These are phyloP conservation scores for Chlorella variabilis DNA, from an alignment of 163 green algal species.

Conservation along the genomic window DNA sequence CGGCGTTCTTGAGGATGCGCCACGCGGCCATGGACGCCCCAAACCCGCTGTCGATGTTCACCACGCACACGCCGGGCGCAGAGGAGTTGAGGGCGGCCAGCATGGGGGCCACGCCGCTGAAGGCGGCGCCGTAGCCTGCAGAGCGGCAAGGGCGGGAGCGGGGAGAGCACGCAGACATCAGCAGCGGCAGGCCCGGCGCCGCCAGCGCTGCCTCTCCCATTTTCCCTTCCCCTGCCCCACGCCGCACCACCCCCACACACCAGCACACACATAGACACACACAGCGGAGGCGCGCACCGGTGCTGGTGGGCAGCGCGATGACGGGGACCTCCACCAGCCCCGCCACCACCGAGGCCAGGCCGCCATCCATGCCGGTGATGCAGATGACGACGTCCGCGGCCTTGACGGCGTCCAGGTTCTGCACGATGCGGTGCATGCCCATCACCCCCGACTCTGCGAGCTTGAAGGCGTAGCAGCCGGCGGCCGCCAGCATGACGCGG, in stretches of 20 bases:
- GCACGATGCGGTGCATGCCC: conserved; percentile 69
- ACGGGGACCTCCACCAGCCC: conserved; percentile 75
- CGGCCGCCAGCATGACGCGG: conserved; percentile 59
- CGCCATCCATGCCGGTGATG: conserved; percentile 78
- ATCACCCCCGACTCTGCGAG: conserved; percentile 71
- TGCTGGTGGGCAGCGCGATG: conserved; percentile 74
- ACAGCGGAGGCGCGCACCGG: conserved; percentile 27
- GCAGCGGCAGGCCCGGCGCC: no score
- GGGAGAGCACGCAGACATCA: no score
- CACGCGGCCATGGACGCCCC: conserved; percentile 76
- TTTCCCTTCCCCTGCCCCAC: no score
- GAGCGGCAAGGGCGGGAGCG: not conserved
- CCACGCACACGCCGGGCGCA: conserved; percentile 75
- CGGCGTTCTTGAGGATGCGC: conserved; percentile 66
- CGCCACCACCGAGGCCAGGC: conserved; percentile 74
- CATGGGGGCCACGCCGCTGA: conserved; percentile 72
- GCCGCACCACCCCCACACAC: no score
- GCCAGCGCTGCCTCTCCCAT: no score
- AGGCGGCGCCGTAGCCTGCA: conserved; percentile 70
- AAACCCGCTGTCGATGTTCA: conserved; percentile 90
- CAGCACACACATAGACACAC: no score
- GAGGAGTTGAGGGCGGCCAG: conserved; percentile 69
- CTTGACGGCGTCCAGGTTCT: conserved; percentile 58
- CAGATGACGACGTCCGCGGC: conserved; percentile 83
- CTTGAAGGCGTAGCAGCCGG: conserved; percentile 70